A percentile compares a stretch with the other conserved stretches of the same genome.
Conservation (phyloP, 352 stramenopile species). For the Globisporangium heterothallicum region DNA sequence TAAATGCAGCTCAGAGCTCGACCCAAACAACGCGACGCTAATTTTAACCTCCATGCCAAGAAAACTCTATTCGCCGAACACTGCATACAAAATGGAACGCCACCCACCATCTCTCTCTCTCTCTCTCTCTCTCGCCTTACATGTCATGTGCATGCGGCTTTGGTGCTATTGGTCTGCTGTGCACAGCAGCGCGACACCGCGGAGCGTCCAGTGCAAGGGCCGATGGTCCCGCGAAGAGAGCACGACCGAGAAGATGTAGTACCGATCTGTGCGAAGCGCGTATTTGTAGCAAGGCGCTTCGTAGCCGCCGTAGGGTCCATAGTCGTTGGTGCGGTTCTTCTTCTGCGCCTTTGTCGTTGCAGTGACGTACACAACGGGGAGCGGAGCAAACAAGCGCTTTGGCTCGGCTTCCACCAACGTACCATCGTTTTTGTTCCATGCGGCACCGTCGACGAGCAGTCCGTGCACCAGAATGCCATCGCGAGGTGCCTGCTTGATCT, state of each 20-base stretch:
- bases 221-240: constrained; percentile 73
- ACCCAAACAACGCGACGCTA: background rate
- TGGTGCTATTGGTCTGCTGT: constrained; percentile 37
- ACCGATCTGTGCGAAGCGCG: constrained; percentile 60
- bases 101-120: no score
- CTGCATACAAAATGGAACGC: background rate
- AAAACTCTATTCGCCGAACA: background rate
- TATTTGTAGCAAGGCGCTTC: constrained; percentile 79
- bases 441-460: constrained; percentile 61
- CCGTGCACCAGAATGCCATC: constrained; percentile 77
- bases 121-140: no score
- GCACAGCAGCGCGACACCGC: constrained; percentile 70
- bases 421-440: constrained; percentile 65
- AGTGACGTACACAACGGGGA: constrained; percentile 78
- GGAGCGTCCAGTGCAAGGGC: constrained; percentile 71
- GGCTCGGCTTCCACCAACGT: constrained; percentile 76
- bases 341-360: constrained; percentile 70
- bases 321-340: constrained; percentile 66
- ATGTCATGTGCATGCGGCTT: no score
- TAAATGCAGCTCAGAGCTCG: no score
- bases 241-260: constrained; percentile 73
- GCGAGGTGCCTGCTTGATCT: constrained; percentile 66
- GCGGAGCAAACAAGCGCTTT: constrained; percentile 59
- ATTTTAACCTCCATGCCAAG: background rate
- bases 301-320: constrained; percentile 73